phyloP scores from a whole-genome alignment of 1,139 yeast genomes.

The Taphrina pruni region DNA sequence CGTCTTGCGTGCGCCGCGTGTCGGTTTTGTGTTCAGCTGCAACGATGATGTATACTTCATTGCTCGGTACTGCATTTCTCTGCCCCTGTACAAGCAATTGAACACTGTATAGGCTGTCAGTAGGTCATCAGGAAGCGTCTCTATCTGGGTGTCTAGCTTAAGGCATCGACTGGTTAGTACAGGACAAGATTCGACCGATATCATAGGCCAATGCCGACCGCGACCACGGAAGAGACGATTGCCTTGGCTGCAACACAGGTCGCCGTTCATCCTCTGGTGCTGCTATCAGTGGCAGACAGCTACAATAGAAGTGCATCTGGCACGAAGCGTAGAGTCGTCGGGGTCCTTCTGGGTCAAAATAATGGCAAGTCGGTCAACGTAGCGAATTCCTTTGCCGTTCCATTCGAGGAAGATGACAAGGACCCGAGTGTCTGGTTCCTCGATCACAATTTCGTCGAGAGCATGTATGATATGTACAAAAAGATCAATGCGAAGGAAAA shows the following conservation, averaged over 20 bases:
- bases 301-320: constrained; percentile 81
- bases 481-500: constrained; percentile 96
- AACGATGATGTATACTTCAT: too few relatives aligned
- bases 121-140: background rate
- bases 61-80: too few relatives aligned
- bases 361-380: constrained; percentile 56
- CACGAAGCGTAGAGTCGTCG: constrained; percentile 82
- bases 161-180: too few relatives aligned
- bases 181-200: background rate
- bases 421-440: constrained; percentile 95
- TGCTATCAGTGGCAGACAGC: constrained; percentile 93
- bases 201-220: constrained; percentile 45
- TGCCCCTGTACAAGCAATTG: too few relatives aligned
- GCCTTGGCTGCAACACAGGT: constrained; percentile 63
- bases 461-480: constrained; percentile 97
- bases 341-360: constrained; percentile 88
- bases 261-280: constrained; percentile 92
- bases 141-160: too few relatives aligned
- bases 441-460: constrained; percentile 94
- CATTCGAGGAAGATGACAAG: constrained; percentile 95
- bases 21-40: too few relatives aligned
- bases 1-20: too few relatives aligned
- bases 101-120: too few relatives aligned
- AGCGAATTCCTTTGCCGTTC: constrained; percentile 64
- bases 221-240: constrained; percentile 46